Percentiles rank a stretch among this genome's conserved stretches.
phyloP scores from a whole-genome alignment of 78 protist genomes.

The Pelomyxa schiedti region DNA sequence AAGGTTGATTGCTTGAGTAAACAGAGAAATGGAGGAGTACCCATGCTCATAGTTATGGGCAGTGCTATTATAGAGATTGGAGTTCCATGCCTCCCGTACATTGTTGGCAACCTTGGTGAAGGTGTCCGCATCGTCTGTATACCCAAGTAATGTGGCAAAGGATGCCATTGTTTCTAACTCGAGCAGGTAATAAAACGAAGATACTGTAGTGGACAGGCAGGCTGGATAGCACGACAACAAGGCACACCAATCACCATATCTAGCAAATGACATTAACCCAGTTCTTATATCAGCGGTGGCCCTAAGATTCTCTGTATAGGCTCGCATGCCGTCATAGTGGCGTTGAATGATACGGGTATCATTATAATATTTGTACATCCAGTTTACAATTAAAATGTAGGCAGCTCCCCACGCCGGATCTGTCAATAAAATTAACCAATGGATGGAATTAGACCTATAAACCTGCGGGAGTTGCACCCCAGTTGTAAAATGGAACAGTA shows the following conservation, averaged over 20 bases:
- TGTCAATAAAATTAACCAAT: too few relatives aligned
- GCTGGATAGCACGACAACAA: too few relatives aligned
- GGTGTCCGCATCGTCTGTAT: too few relatives aligned
- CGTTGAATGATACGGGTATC: not conserved
- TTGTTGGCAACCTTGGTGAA: too few relatives aligned
- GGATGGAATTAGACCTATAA: not conserved
- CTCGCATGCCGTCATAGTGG: not conserved
- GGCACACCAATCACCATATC: not conserved
- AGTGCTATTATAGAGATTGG: too few relatives aligned
- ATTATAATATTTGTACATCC: not conserved
- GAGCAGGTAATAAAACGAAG: too few relatives aligned
- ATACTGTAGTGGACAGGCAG: too few relatives aligned
- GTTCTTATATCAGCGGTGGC: not conserved
- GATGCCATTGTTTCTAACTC: too few relatives aligned
- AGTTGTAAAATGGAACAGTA: not conserved
- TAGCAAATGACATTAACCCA: not conserved
- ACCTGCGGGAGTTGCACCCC: not conserved
- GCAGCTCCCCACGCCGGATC: conserved; percentile 1
- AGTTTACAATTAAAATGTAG: not conserved
- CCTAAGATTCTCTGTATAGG: not conserved
- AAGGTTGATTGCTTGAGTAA: not conserved
- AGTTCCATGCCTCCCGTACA: too few relatives aligned
- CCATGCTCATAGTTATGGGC: too few relatives aligned
- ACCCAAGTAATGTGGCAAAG: too few relatives aligned
- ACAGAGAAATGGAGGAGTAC: not conserved